Evolutionary conservation across 805 yeast species (phyloP).

Genomic region (Yarrowia alimentaria): DNA sequence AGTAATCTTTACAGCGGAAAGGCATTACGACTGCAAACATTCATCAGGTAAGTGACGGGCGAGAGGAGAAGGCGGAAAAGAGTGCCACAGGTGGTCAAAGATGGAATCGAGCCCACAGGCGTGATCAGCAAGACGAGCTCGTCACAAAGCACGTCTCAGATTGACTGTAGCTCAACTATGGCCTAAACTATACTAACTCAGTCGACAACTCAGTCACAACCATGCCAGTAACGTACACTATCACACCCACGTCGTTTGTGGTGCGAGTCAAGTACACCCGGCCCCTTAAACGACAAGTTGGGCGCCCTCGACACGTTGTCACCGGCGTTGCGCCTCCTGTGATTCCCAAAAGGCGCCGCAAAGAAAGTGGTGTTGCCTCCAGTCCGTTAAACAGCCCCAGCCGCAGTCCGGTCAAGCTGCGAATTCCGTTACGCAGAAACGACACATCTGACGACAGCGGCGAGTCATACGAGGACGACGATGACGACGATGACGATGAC

Average conservation of each 20-base stretch:
- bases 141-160: too few relatives aligned
- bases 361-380: background rate
- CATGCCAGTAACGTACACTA: conserved; percentile 12
- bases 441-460: background rate
- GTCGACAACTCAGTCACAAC: too few relatives aligned
- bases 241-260: conserved; percentile 8
- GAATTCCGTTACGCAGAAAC: conserved; percentile 1
- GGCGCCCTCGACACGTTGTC: conserved; percentile 8
- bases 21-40: too few relatives aligned
- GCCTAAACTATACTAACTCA: too few relatives aligned
- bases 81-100: too few relatives aligned
- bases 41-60: too few relatives aligned
- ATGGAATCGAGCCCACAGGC: too few relatives aligned
- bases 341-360: conserved; percentile 1
- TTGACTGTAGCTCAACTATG: too few relatives aligned
- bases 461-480: too few relatives aligned
- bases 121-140: too few relatives aligned
- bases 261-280: conserved; percentile 11
- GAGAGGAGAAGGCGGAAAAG: too few relatives aligned
- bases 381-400: conserved; percentile 1
- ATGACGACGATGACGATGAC: conserved; percentile 1
- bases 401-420: conserved; percentile 13
- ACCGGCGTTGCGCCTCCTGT: conserved; percentile 1
- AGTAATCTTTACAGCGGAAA: too few relatives aligned
- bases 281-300: conserved; percentile 13